These are phyloP conservation scores for Aechmea fasciata DNA, from an alignment of 176 grass and related monocot genomes.

Conservation along the genomic window DNA sequence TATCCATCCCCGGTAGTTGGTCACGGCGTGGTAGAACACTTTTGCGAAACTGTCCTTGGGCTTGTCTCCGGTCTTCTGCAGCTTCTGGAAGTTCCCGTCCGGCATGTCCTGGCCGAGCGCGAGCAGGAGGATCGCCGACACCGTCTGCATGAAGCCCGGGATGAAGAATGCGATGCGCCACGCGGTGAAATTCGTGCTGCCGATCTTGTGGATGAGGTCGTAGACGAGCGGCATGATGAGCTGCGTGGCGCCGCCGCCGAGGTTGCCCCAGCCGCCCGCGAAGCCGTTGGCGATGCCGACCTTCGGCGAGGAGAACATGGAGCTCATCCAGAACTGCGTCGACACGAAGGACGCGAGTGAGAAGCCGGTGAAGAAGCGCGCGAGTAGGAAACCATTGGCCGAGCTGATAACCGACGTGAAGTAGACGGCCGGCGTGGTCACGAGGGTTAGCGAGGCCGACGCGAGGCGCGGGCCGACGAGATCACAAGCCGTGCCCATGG, in stretches of 20 bases:
- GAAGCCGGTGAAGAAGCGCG: constrained; percentile 89
- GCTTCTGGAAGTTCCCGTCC: constrained; percentile 59
- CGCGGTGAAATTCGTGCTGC: constrained; percentile 64
- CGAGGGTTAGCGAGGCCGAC: constrained; percentile 62
- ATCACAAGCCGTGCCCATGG: constrained; percentile 95
- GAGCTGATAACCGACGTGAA: constrained; percentile 55
- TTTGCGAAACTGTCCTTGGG: constrained; percentile 76
- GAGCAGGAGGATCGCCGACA: constrained; percentile 53
- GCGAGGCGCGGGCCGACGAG: constrained; percentile 65
- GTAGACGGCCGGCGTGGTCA: constrained; percentile 80
- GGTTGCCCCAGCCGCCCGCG: constrained; percentile 88
- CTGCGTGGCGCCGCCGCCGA: constrained; percentile 86
- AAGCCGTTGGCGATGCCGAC: constrained; percentile 83
- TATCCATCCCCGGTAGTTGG: constrained; percentile 77
- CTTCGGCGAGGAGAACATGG: constrained; percentile 76
- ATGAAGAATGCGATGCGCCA: constrained; percentile 91
- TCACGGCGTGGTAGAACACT: constrained; percentile 55
- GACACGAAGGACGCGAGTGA: constrained; percentile 93
- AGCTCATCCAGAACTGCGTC: constrained; percentile 97
- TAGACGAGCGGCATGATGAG: constrained; percentile 79
- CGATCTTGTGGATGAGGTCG: constrained; percentile 47
- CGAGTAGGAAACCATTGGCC: constrained; percentile 45
- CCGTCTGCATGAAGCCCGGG: constrained; percentile 70
- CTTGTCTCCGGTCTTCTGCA: constrained; percentile 59
- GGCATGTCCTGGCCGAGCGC: constrained; percentile 85